Base-by-base conservation (phyloP, 192 early-diverging fungal genomes). In the Endogone sp. region DNA sequence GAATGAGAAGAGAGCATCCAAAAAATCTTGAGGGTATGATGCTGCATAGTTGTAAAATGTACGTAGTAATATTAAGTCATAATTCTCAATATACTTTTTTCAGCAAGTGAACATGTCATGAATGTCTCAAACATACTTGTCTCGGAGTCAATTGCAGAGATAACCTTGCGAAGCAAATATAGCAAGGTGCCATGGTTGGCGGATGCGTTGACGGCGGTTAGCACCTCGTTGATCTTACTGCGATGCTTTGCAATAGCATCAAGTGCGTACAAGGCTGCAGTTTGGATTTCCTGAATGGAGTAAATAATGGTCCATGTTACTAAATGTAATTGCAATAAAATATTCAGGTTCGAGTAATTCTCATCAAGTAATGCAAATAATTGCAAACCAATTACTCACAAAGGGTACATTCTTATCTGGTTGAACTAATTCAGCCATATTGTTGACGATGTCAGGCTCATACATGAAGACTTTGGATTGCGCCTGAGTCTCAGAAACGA, bases 121-220 rank as follows among this genome's bases (percentile, higher is more conserved):
- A 72, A 68, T 24, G 56, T 75, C 11, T 64, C 71, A 2, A 77
- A 74, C 37, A 68, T 60, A 27, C 66, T 6, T 67, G 49, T 13
- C 77, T 75, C n/a, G n/a, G n/a, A n/a, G 24, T 85, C 81, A 25
- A 87, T 32, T 29, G 79, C 72, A 3, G 81, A 63, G 29, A 94
- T 86, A 26, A 93, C 83, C 66, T 88, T 89, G 65, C 93, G 87
- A 32, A 98, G 70, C 4, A 91, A 82, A 65, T 87, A 91, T 79
- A 98, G 89, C 16, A 98, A 79, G 28, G 90, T 86, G 25, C 97
- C 97, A 67, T 98, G 95, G 68, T 95, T 97, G 3, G 94, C 95
- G 2, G 94, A 92, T 2, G 94, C 93, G 65, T 95, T 97, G 61
- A 97, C 75, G 2, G 95, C 93, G 16, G 91, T 86, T 54, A 96